phyloP scores from a whole-genome alignment of 2,329 filamentous ascomycete species.

The Bipolaris sorokiniana region DNA sequence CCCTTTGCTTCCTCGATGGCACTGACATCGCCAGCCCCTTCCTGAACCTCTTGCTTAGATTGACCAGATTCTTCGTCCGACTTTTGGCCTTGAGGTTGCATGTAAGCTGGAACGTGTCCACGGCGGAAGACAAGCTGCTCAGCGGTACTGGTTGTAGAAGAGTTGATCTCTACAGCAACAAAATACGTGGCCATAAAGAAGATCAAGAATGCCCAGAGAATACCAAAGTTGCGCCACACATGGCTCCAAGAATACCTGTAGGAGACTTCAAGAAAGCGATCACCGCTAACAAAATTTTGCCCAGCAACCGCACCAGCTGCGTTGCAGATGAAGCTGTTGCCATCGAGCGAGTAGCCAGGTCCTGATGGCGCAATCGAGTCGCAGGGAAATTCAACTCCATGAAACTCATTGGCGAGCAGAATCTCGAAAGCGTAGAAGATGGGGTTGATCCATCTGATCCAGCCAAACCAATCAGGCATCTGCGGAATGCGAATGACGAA shows the following conservation, averaged over 20 bases:
- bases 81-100: constrained; percentile 41
- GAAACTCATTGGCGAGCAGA: constrained; percentile 75
- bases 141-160: constrained; percentile 65
- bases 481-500: constrained; percentile 70
- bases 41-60: constrained; percentile 34
- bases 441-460: constrained; percentile 68
- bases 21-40: constrained; percentile 47
- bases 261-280: constrained; percentile 41
- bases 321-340: constrained; percentile 48
- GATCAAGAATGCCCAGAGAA: constrained; percentile 68
- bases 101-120: constrained; percentile 52
- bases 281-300: constrained; percentile 48
- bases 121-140: constrained; percentile 70
- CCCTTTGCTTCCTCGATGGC: constrained; percentile 51
- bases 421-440: constrained; percentile 81
- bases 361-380: constrained; percentile 49
- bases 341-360: constrained; percentile 36
- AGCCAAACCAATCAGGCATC: constrained; percentile 55
- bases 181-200: constrained; percentile 71
- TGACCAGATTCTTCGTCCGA: constrained; percentile 47
- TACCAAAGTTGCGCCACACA: constrained; percentile 66
- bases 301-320: constrained; percentile 50
- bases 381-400: constrained; percentile 44
- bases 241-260: constrained; percentile 51
- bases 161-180: constrained; percentile 68